Percentiles rank a stretch among this genome's conserved stretches.
phyloP scores from a whole-genome alignment of 2,329 filamentous ascomycete species.

The Monosporascus sp. region DNA sequence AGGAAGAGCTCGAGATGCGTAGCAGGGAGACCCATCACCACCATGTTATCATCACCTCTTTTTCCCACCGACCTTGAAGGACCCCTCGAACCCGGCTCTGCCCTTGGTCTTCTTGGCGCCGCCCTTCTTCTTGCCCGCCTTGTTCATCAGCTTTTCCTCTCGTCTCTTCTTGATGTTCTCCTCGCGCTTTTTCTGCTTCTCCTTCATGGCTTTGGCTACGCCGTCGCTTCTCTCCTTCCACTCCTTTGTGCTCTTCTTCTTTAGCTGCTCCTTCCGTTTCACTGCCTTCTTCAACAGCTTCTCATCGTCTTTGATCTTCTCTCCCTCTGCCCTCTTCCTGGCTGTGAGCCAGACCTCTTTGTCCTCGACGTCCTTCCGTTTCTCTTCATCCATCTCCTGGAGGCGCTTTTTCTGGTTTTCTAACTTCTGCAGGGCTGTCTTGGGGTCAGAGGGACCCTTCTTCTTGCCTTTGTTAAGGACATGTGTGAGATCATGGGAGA shows the following conservation, averaged over 20 bases:
- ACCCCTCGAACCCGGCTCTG: constrained; percentile 60
- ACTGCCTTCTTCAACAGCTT: constrained; percentile 86
- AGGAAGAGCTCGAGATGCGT: background rate
- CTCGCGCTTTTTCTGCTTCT: constrained; percentile 76
- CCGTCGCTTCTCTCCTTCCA: constrained; percentile 71
- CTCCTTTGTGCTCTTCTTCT: constrained; percentile 87
- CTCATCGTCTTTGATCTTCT: constrained; percentile 82
- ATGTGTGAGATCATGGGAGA: constrained; percentile 63
- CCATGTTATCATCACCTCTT: constrained; percentile 22
- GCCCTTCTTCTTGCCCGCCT: constrained; percentile 51
- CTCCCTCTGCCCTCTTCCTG: constrained; percentile 80
- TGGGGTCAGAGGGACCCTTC: constrained; percentile 78
- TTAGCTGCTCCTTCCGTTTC: constrained; percentile 84
- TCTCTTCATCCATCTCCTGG: constrained; percentile 67
- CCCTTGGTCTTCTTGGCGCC: constrained; percentile 38
- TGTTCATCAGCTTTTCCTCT: constrained; percentile 63
- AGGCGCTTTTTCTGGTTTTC: constrained; percentile 83
- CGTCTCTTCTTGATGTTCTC: constrained; percentile 69
- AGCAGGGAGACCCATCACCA: background rate
- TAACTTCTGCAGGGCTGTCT: constrained; percentile 77
- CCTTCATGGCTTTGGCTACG: constrained; percentile 69
- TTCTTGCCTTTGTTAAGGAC: constrained; percentile 64
- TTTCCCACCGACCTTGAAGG: constrained; percentile 52
- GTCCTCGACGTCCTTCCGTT: constrained; percentile 80
- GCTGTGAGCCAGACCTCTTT: constrained; percentile 94